Conservation (phyloP, 176 grass and related monocot genomes). For the Microstegium vimineum region DNA sequence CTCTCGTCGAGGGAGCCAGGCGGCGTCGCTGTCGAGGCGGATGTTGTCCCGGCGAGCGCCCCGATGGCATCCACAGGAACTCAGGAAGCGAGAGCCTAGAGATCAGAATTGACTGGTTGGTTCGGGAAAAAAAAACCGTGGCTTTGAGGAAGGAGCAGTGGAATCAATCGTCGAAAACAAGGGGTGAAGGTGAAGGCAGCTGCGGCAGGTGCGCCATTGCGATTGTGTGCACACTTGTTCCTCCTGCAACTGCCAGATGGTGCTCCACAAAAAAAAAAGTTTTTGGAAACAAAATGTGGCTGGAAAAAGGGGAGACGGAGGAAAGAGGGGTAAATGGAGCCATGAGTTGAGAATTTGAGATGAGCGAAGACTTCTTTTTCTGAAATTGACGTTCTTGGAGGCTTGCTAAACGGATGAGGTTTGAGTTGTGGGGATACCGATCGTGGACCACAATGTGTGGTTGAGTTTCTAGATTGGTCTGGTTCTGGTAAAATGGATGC, state of each 20-base stretch:
- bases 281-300: not conserved
- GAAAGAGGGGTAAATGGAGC: not conserved
- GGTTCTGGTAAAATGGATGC: not conserved
- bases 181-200: not conserved
- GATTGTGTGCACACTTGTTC: conserved; percentile 4
- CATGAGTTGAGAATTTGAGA: not conserved
- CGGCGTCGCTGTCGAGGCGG: conserved; percentile 18
- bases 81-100: not conserved
- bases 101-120: conserved; percentile 22
- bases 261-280: not conserved
- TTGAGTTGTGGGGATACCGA: not conserved
- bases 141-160: not conserved
- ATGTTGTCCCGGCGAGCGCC: conserved; percentile 16
- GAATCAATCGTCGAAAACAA: conserved; percentile 8
- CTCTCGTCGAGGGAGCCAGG: not conserved
- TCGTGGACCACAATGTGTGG: conserved; percentile 26
- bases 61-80: conserved; percentile 42
- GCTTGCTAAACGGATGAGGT: conserved; percentile 37
- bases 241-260: conserved; percentile 20
- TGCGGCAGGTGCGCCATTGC: conserved; percentile 3
- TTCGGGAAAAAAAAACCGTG: conserved; percentile 3
- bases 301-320: not conserved
- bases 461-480: not conserved
- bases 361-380: not conserved
- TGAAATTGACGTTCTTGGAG: conserved; percentile 36